Base-by-base conservation (phyloP, 441 rosid species). In the Iberis amara region DNA sequence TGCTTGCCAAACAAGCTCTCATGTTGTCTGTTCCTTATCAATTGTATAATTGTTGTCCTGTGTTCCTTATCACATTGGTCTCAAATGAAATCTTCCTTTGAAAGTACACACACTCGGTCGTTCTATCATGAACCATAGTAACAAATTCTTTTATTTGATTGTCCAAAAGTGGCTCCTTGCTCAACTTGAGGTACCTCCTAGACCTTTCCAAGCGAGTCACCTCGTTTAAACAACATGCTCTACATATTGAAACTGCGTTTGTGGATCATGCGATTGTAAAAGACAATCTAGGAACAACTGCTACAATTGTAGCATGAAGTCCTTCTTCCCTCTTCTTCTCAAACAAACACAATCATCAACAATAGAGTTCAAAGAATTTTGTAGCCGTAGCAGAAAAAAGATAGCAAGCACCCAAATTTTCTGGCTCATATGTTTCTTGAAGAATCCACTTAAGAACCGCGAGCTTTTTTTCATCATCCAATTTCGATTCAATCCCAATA, bases 201-300 rank as follows among this genome's bases (percentile, higher is more conserved):
- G 95, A 88, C 69, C 91, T 80, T 69, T 88, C 98, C 73, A 91
- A 64, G 37, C 98, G 74, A 31, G 77, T 75, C 65, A 91, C 95
- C 30, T 80, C 94, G 9, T 56, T 72, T 59, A 85, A 68, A 18
- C 96, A 96, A 69, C 95, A 85, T 0, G 94, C 84, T 52, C 35
- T 59, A 50, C 96, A 91, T 42, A 91, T 79, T 0, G 96, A 91
- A 27, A 91, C 96, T 13, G 89, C 96, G 71, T 91, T 91, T 6
- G 91, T 60, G 14, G 98, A 91, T 96, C 96, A 91, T 0, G 96
- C 94, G 11, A 96, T 88, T 3, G 96, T 82, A 55, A 91, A 91
- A n/a, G 98, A 91, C 65, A 91, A 50, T 60, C 96, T 73, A 0
- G 98, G 96, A 48, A 96, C 96, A 57, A 85, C 96, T 78, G 88